Base-by-base conservation (phyloP, 2,329 filamentous ascomycete genomes). In the Macrophomina tecta region DNA sequence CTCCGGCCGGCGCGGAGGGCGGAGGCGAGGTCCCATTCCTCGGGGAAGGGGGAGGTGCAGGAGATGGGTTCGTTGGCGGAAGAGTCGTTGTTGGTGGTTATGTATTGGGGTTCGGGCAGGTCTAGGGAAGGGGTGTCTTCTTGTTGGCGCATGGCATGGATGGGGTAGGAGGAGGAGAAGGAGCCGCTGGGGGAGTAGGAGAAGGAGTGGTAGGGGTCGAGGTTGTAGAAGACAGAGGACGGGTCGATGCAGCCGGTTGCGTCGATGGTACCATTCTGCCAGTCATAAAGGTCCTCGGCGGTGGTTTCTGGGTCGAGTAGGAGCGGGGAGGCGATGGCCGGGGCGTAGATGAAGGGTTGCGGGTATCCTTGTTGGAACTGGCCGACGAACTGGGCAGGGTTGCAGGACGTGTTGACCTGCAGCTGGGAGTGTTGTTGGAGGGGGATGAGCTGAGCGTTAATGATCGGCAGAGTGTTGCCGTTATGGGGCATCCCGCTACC, bases 271-370 rank as follows among this genome's bases (percentile, higher is more conserved):
- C 38, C 42, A 40, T 53, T 56, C 34, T 65, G 51, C 63, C 63
- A 65, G n/a, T 28, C 49, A 34, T 51, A 65, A 0, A 65, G 63
- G 12, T 65, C 63, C 12, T 65, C 63, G 28, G 63, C 30, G 11
- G 63, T 65, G n/a, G 63, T 65, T 36, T 65, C 63, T 6, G 63
- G 34, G 38, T 65, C 63, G 16, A 65, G 63, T 9, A 45, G 32
- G 23, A 51, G 34, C 9, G 51, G 49, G 4, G 63, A 51, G 1
- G 63, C 42, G 51, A 65, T 56, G 11, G 28, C 63, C 9, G 58
- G 42, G 1, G 58, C 28, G 42, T 46, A 49, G 8, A 36, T 14
- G 45, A 49, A 49, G 3, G 32, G 58, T 4, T 56, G 51, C 2
- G 51, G 23, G 40, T 48, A 64, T 7, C 16, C 23, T 9, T 36